These are phyloP conservation scores for Cercospora berteroae DNA, from an alignment of 2,329 filamentous ascomycete species.

Conservation along the genomic window DNA sequence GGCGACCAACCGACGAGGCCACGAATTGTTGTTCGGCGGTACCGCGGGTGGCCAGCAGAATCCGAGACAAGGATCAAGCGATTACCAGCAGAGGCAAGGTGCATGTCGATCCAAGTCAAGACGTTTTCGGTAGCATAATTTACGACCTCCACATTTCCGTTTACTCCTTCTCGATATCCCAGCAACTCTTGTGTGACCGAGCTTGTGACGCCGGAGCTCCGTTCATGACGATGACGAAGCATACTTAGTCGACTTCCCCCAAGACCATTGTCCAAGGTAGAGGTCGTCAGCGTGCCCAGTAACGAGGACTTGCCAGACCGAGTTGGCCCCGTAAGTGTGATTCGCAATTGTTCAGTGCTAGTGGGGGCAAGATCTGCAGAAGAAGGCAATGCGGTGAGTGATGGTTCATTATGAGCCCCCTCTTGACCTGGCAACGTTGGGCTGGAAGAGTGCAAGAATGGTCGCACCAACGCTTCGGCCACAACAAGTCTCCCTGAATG, in stretches of 20 bases:
- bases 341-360: constrained; percentile 69
- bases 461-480: constrained; percentile 83
- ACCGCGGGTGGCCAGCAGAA: constrained; percentile 86
- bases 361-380: constrained; percentile 21
- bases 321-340: constrained; percentile 85
- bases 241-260: constrained; percentile 86
- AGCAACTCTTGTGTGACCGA: constrained; percentile 92
- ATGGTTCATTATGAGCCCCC: background rate
- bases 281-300: constrained; percentile 82
- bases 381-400: constrained; percentile 15
- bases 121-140: constrained; percentile 87
- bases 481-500: constrained; percentile 68
- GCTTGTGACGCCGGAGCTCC: constrained; percentile 86
- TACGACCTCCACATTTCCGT: constrained; percentile 53
- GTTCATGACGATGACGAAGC: constrained; percentile 89
- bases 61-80: constrained; percentile 87
- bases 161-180: constrained; percentile 60
- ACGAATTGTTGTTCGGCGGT: constrained; percentile 81
- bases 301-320: constrained; percentile 91
- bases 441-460: constrained; percentile 49
- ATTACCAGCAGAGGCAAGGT: constrained; percentile 69
- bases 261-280: constrained; percentile 84
- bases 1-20: constrained; percentile 94
- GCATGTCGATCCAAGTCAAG: constrained; percentile 91
- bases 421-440: constrained; percentile 19